phyloP scores from a whole-genome alignment of 768 basidiomycete species.

The Omphalotus guepiniiformis region DNA sequence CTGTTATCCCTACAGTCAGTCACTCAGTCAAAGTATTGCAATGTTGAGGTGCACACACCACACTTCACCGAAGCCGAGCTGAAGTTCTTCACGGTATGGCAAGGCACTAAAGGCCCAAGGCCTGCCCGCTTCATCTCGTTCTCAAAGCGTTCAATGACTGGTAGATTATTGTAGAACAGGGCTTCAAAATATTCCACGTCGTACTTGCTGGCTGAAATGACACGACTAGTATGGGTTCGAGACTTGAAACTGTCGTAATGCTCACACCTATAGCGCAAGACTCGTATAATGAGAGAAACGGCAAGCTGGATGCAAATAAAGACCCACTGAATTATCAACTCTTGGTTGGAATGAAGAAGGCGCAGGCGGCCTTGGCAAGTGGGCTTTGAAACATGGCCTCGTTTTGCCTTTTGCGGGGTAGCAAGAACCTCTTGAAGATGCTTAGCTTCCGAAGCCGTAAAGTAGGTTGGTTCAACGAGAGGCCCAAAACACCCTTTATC shows the following conservation, averaged over 20 bases:
- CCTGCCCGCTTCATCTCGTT: neutral
- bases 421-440: neutral
- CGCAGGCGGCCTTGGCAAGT: neutral
- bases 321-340: neutral
- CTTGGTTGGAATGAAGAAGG: neutral
- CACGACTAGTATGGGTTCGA: neutral
- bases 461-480: neutral
- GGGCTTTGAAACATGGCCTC: neutral
- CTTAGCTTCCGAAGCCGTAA: neutral
- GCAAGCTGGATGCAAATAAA: neutral
- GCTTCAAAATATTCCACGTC: conserved; percentile 14
- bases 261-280: neutral
- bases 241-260: neutral
- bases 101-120: conserved; percentile 9
- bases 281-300: neutral
- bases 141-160: conserved; percentile 11
- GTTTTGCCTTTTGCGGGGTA: neutral
- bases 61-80: conserved; percentile 3
- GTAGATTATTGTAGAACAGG: conserved; percentile 2
- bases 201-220: neutral
- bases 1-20: neutral
- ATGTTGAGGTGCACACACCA: conserved; percentile 6
- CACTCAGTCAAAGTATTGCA: neutral
- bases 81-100: conserved; percentile 9
- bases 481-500: neutral